Evolutionary conservation across 805 yeast species (phyloP), one percentile per base, ranked within the genome.

Genomic region (Candida maris): DNA sequence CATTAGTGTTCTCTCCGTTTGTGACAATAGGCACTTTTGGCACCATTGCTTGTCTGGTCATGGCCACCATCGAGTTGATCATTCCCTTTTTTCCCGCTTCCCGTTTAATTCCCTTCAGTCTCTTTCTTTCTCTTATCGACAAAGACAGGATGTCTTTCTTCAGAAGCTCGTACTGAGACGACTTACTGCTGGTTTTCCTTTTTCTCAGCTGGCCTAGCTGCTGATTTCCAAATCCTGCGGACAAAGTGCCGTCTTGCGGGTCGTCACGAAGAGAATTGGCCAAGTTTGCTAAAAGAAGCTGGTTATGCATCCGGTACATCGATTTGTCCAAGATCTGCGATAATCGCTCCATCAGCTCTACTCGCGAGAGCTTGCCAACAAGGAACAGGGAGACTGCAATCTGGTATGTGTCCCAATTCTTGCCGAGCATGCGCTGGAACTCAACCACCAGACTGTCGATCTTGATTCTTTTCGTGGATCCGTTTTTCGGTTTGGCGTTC

Each of bases 131-230:
- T 45, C 84, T 71, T 2, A 83, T 75, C 0, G 97, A 86, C 46
- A 91, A 67, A 2, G 91, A 81, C 79, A 93, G 75, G 27, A 91
- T 83, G 58, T 87, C 91, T 54, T 79, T 83, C 53, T 89, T 87
- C 54, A 93, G 70, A 45, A 78, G 75, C 51, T 85, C 95, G 56
- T 85, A 78, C 59, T 87, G 95, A 6, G 84, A 57, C 45, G 85
- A 71, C 38, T 70, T 73, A 38, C 76, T 77, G 35, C 71, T 57
- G 48, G 71, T 52, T 61, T 74, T 58, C 59, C 76, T 49, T 48
- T 73, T 69, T 23, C 52, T 55, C n/a, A 39, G 26, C 4, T 32
- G 39, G 16, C 38, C 37, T 19, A 48, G 49, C 18, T 52, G 46
- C 38, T 54, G 57, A 37, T 50, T 68, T 26, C 77, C 77, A 52